Evolutionary conservation across 176 grass and related monocot species (phyloP).

Genomic region (Luzula sylvatica): DNA sequence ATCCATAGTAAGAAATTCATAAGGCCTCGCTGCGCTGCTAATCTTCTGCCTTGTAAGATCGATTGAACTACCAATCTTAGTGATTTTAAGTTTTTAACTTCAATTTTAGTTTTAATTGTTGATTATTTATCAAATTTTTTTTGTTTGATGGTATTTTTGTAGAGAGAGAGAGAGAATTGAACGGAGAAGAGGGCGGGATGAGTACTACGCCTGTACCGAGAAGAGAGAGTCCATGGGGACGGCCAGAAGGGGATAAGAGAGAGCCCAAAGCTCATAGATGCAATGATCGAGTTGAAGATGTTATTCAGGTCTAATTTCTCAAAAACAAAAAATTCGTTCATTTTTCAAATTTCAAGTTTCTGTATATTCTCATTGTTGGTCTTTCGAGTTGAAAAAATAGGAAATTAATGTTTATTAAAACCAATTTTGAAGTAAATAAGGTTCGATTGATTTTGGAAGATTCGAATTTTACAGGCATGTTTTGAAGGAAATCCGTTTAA

Average conservation of each 20-base stretch:
- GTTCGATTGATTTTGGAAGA: too few species aligned
- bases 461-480: slow-evolving; percentile 40
- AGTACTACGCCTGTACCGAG: slow-evolving; percentile 60
- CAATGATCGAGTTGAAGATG: slow-evolving; percentile 83
- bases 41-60: too few species aligned
- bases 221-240: slow-evolving; percentile 75
- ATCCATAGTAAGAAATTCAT: too few species aligned
- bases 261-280: slow-evolving; percentile 77
- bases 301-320: slow-evolving; percentile 57
- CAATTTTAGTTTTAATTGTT: not conserved
- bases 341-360: slow-evolving; percentile 6
- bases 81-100: not conserved
- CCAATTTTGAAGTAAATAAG: too few species aligned
- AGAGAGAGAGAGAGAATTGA: not conserved
- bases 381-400: not conserved
- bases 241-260: slow-evolving; percentile 76
- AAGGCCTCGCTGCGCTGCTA: too few species aligned
- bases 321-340: not conserved
- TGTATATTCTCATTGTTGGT: not conserved
- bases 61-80: too few species aligned
- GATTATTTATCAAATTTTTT: not conserved
- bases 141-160: too few species aligned
- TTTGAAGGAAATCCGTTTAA: slow-evolving; percentile 98
- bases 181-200: slow-evolving; percentile 27
- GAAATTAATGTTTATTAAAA: too few species aligned